These are phyloP conservation scores for Wickerhamomyces sp. DNA, from an alignment of 1,139 yeast species.

Conservation along the genomic window DNA sequence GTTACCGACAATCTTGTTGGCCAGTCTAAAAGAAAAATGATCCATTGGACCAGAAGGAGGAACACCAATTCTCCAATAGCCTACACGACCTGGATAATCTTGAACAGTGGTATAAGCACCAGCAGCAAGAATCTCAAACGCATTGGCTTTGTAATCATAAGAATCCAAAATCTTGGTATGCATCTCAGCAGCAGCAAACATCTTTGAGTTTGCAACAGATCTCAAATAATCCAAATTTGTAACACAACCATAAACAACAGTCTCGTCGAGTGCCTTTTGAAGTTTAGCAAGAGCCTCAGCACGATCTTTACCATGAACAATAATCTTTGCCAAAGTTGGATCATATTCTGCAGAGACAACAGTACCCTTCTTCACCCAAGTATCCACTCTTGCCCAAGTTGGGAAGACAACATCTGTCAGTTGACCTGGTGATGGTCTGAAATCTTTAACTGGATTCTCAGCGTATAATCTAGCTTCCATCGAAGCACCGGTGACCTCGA, in stretches of 20 bases:
- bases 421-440: slow-evolving; percentile 95
- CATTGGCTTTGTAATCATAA: slow-evolving; percentile 74
- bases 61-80: slow-evolving; percentile 90
- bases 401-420: slow-evolving; percentile 83
- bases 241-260: slow-evolving; percentile 81
- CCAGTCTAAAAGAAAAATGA: slow-evolving; percentile 79
- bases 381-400: slow-evolving; percentile 84
- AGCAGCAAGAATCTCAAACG: slow-evolving; percentile 77
- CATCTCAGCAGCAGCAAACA: slow-evolving; percentile 80
- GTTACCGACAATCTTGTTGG: slow-evolving; percentile 88
- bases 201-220: slow-evolving; percentile 73
- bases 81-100: slow-evolving; percentile 90
- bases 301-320: slow-evolving; percentile 88
- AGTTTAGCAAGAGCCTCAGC: slow-evolving; percentile 74
- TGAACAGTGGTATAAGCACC: slow-evolving; percentile 96
- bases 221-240: slow-evolving; percentile 88
- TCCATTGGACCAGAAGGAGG: slow-evolving; percentile 99
- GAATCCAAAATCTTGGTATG: slow-evolving; percentile 84
- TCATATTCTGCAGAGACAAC: slow-evolving; percentile 88
- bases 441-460: slow-evolving; percentile 92
- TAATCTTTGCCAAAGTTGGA: slow-evolving; percentile 93
- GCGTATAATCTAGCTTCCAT: slow-evolving; percentile 97
- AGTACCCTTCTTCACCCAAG: slow-evolving; percentile 93
- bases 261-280: slow-evolving; percentile 77
- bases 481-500: slow-evolving; percentile 73